Evolutionary conservation across 345 rosid species (phyloP).

Genomic region (Kandelia obovata): DNA sequence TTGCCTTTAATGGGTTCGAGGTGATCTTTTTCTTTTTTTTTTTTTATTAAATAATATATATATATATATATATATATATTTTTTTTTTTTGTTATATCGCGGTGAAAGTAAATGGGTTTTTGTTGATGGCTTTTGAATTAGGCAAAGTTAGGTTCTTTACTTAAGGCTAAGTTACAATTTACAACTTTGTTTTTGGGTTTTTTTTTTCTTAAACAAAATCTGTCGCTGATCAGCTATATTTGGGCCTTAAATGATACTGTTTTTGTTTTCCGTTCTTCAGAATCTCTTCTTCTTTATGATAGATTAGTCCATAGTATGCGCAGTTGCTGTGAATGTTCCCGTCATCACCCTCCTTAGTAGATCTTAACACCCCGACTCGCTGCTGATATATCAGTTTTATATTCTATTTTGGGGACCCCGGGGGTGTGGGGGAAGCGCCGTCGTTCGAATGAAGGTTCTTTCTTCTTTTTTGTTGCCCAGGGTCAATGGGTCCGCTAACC

Average conservation of each 20-base stretch:
- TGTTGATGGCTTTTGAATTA: background rate
- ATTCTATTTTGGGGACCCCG: no score
- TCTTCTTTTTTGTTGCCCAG: no score
- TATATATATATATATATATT: background rate
- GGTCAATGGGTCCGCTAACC: no score
- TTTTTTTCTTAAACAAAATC: background rate
- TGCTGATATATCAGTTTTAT: no score
- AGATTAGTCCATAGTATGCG: background rate
- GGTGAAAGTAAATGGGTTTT: background rate
- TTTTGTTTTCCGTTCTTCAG: background rate
- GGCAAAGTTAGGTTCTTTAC: background rate
- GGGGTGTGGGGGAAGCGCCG: no score
- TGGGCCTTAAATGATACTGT: background rate
- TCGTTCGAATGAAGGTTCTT: no score
- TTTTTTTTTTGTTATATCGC: background rate
- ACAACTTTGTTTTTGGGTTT: background rate
- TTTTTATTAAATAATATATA: background rate
- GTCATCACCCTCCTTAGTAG: background rate
- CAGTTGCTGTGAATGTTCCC: background rate
- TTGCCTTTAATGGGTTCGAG: conserved; percentile 36
- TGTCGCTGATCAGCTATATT: background rate
- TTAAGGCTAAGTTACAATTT: background rate
- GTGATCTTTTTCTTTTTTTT: conserved; percentile 14
- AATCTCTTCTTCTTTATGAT: background rate
- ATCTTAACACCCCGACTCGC: background rate